Base-by-base conservation (phyloP, 129 eudicot genomes). In the Rutidosis leptorrhynchoides region DNA sequence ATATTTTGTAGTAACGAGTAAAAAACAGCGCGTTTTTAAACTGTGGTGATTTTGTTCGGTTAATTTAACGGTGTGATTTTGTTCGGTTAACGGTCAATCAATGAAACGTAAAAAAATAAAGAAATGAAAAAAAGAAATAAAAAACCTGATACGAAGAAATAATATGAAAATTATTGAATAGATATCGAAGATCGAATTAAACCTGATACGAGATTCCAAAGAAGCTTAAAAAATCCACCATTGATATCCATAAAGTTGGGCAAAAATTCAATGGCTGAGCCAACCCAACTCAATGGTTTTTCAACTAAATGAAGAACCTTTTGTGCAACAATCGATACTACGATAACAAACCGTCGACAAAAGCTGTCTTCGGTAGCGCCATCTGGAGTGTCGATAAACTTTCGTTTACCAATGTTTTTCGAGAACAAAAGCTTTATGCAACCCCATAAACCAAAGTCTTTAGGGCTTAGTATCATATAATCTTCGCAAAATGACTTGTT, bases 391-490 rank as follows among this genome's bases (percentile, higher is more conserved):
- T 87, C 87, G 6, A 87, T 58, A 22, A 87, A 87, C 25, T 57
- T 60, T 25, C 83, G 65, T 3, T 77, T 35, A 23, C 64, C 72
- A 6, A 84, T 58, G 43, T 82, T 67, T 27, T 70, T 68, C 32
- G 82, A 79, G 58, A 82, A 77, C 65, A 84, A 57, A 61, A 84
- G 72, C 53, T 25, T 71, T 1, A 51, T 23, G 0, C 84, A 70
- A 63, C 77, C 87, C 23, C 65, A 23, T 0, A 83, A 42, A 19
- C 81, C 75, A 0, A 79, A 79, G 5, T 84, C 83, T 64, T 87
- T 73, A 0, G 90, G 82, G 27, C 68, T 79, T 68, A 87, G 71
- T 21, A 84, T 58, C 74, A 87, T 40, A 77, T 81, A 72, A 40
- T 84, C 71, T 45, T 73, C 42, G 37, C 75, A 74, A 27, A 77